Evolutionary conservation across 345 rosid genomes (phyloP), one percentile per base, ranked within the genome.

Genomic region (Salix koriyanagi): DNA sequence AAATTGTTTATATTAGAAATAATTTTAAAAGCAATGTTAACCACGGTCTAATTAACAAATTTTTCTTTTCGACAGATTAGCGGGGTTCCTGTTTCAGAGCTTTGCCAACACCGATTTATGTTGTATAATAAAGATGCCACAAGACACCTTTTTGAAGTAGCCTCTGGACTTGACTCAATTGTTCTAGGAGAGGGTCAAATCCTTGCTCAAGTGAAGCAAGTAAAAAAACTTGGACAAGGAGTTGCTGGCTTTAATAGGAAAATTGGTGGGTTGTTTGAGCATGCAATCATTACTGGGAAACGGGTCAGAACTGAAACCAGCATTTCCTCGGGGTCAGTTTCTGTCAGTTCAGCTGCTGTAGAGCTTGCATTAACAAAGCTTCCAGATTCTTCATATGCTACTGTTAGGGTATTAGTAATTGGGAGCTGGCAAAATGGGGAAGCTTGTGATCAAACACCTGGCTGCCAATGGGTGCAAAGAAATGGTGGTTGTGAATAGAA

Each of bases 341-440:
- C 82, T n/a, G 82, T 79, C 15, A 79, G 82, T 50, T 79, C 82
- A 19, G 82, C 74, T 61, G 78, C 82, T 32, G 82, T 79, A 21
- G 82, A 79, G 37, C 82, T 79, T 44, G 82, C 78, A 13, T 69
- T 26, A 41, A 44, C 37, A 70, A 79, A 79, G 44, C 77, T 74
- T 69, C 74, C 75, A 10, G 75, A 79, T 54, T 46, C 74, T 58
- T 74, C 70, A 5, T 69, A 68, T 74, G 75, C 37, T 69, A 39
- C 15, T 34, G 54, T 56, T 6, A 46, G 75, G 37, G 65, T 79
- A 52, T 79, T 79, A 74, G 78, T 79, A 44, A 62, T 74, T 69
- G 82, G 82, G 23, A n/a, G 77, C 78, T 41, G 82, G 82, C 39
- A 79, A 79, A 65, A 79, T 79, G 82, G 82, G 82, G 61, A 74